Conservation (phyloP, 805 yeast genomes). For the Suhomyces sp. region DNA sequence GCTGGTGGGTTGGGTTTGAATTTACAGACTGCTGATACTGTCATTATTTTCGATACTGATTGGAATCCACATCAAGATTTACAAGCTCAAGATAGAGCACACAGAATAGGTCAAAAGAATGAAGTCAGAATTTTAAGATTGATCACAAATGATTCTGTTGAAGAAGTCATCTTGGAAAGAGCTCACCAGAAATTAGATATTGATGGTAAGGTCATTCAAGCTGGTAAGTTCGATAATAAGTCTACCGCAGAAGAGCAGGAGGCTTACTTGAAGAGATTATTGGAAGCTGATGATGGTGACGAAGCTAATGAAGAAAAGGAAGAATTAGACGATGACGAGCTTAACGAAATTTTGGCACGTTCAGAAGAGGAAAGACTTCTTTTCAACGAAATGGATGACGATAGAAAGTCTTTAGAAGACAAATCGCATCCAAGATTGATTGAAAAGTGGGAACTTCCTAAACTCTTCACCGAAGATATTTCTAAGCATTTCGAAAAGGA, state of each 20-base stretch:
- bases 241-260: conserved; percentile 87
- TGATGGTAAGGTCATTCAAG: conserved; percentile 88
- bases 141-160: conserved; percentile 79
- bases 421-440: conserved; percentile 19
- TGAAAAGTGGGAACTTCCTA: conserved; percentile 25
- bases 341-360: conserved; percentile 72
- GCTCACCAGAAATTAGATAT: conserved; percentile 83
- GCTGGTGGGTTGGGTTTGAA: conserved; percentile 89
- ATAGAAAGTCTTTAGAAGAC: conserved; percentile 43
- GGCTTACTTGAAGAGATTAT: conserved; percentile 65
- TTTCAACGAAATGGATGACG: conserved; percentile 61
- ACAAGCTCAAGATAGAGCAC: conserved; percentile 89
- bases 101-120: conserved; percentile 85
- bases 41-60: conserved; percentile 81
- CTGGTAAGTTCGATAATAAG: conserved; percentile 86
- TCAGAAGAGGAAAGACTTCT: conserved; percentile 57
- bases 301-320: conserved; percentile 55
- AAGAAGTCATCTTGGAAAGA: conserved; percentile 77
- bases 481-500: conserved; percentile 27
- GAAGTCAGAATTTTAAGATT: conserved; percentile 80
- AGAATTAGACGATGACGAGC: conserved; percentile 64
- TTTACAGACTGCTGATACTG: conserved; percentile 86
- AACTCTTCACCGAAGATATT: conserved; percentile 26
- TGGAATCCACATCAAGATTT: conserved; percentile 93
- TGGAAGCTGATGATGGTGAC: conserved; percentile 66